Evolutionary conservation across 2,329 filamentous ascomycete genomes (phyloP).

Genomic region (Alternaria sp.): DNA sequence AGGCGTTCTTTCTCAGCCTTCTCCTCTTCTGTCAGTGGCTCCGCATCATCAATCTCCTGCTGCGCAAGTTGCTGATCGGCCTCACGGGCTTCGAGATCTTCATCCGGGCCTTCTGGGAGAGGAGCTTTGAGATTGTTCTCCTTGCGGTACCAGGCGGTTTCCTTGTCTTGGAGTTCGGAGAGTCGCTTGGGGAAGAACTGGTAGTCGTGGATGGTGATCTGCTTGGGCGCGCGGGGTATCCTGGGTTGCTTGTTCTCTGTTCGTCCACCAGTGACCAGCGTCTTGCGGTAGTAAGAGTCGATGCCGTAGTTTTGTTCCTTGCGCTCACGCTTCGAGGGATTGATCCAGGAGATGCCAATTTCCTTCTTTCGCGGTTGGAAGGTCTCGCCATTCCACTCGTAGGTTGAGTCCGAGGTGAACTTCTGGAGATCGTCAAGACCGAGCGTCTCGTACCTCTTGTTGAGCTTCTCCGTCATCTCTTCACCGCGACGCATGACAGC

Average conservation of each 20-base stretch:
- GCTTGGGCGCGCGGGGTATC: constrained; percentile 92
- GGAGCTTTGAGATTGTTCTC: constrained; percentile 96
- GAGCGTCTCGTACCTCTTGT: constrained; percentile 93
- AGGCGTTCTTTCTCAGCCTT: constrained; percentile 83
- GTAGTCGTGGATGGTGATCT: constrained; percentile 91
- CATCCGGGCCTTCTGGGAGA: constrained; percentile 84
- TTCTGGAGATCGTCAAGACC: constrained; percentile 97
- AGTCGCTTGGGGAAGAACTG: constrained; percentile 92
- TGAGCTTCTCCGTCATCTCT: constrained; percentile 85
- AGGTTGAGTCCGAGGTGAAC: constrained; percentile 95
- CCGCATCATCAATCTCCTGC: constrained; percentile 89
- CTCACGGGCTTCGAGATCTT: constrained; percentile 83
- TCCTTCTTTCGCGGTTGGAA: constrained; percentile 86
- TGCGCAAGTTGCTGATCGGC: constrained; percentile 88
- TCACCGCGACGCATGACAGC: constrained; percentile 85
- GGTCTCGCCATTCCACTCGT: constrained; percentile 98
- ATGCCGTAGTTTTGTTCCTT: constrained; percentile 99
- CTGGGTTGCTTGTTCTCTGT: constrained; percentile 89
- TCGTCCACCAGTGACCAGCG: constrained; percentile 79
- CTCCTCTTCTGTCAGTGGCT: constrained; percentile 86
- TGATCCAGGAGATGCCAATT: constrained; percentile 94
- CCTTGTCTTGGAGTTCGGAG: constrained; percentile 89
- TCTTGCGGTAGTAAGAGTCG: constrained; percentile 97
- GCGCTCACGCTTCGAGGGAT: constrained; percentile 95
- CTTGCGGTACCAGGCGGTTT: constrained; percentile 94